These are phyloP conservation scores for Tuber indicum DNA, from an alignment of 495 filamentous ascomycete species.

Conservation along the genomic window DNA sequence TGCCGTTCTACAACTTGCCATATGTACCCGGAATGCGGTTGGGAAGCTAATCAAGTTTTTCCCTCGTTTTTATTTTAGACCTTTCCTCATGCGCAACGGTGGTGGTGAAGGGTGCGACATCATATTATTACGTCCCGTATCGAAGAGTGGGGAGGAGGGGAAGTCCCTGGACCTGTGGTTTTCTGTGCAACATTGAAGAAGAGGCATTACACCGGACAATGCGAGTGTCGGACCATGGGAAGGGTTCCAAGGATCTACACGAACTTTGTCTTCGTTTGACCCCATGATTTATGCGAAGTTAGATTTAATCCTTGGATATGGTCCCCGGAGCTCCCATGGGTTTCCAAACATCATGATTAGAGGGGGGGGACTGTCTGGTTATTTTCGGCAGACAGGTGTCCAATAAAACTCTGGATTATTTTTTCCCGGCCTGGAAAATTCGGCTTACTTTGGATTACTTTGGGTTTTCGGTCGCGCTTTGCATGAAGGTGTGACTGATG, in stretches of 20 bases:
- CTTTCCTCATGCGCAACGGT: neutral
- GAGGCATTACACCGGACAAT: neutral
- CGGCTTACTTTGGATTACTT: neutral
- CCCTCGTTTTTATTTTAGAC: neutral
- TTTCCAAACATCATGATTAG: neutral
- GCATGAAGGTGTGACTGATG: neutral
- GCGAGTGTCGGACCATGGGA: neutral
- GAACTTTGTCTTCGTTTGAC: neutral
- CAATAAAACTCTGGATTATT: neutral
- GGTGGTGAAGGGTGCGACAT: neutral
- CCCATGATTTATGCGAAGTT: neutral
- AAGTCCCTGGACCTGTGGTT: neutral
- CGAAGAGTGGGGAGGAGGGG: neutral
- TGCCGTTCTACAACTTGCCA: neutral
- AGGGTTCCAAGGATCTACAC: neutral
- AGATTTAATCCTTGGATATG: neutral
- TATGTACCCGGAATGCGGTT: neutral
- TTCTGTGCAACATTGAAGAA: neutral
- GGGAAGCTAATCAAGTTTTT: neutral
- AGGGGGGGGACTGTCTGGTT: neutral
- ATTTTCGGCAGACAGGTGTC: neutral
- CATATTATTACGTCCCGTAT: neutral
- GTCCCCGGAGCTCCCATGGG: neutral
- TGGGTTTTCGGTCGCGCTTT: neutral
- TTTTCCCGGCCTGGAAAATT: neutral